A percentile compares a stretch with the other conserved stretches of the same genome.
Conservation (phyloP, 257 asterid genomes). For the Nemophila menziesii region DNA sequence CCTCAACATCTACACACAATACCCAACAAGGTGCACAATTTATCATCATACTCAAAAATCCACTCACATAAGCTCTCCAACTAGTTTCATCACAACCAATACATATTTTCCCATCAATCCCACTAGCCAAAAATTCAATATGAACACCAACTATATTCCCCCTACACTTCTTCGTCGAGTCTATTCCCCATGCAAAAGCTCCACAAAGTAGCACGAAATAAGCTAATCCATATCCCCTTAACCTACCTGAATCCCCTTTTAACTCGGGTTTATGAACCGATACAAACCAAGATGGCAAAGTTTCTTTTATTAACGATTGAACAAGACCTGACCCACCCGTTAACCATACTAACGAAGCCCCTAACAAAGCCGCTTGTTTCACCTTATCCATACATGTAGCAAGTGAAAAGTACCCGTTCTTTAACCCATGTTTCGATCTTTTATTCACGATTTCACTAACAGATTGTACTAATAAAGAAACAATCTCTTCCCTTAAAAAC, state of each 20-base stretch:
- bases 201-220: conserved; percentile 58
- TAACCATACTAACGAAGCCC: conserved; percentile 66
- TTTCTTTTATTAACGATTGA: conserved; percentile 70
- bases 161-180: conserved; percentile 54
- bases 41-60: conserved; percentile 68
- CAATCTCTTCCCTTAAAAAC: conserved; percentile 77
- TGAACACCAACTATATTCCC: conserved; percentile 57
- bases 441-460: conserved; percentile 52
- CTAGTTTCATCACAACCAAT: conserved; percentile 78
- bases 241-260: conserved; percentile 26
- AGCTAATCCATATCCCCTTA: conserved; percentile 75
- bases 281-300: conserved; percentile 90
- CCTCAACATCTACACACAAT: conserved; percentile 37
- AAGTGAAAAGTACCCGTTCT: conserved; percentile 45
- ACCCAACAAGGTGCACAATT: conserved; percentile 68
- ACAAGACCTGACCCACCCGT: conserved; percentile 79
- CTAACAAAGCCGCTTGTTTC: conserved; percentile 76
- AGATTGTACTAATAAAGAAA: conserved; percentile 61
- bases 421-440: conserved; percentile 30
- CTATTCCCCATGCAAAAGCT: conserved; percentile 72
- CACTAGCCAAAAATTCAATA: conserved; percentile 71
- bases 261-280: conserved; percentile 39
- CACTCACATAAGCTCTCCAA: conserved; percentile 80
- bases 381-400: conserved; percentile 60
- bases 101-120: conserved; percentile 58